Conservation (phyloP, 202 grass and related monocot species). For the Tripidium arundinaceum region DNA sequence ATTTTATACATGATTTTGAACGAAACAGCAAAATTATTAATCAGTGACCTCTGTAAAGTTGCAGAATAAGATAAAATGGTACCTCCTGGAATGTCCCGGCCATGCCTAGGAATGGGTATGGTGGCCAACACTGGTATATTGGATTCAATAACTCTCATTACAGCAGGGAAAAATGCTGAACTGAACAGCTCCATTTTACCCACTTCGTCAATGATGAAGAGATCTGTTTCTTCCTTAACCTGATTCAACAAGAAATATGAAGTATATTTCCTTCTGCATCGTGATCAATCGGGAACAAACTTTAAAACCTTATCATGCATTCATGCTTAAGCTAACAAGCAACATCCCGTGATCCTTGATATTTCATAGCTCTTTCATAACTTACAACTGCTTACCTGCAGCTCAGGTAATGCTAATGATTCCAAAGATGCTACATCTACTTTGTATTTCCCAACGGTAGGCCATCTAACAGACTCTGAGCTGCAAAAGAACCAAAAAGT, state of each 20-base stretch:
- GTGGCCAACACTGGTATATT: constrained; percentile 71
- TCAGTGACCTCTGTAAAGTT: not conserved
- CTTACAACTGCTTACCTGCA: constrained; percentile 50
- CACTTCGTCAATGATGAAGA: constrained; percentile 91
- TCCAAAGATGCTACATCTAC: constrained; percentile 83
- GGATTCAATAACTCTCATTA: constrained; percentile 77
- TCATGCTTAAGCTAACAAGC: not conserved
- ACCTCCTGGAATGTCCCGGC: constrained; percentile 86
- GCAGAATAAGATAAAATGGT: no score
- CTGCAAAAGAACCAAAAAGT: constrained; percentile 43
- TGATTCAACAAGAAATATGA: constrained; percentile 39
- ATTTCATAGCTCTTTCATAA: not conserved
- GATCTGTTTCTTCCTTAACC: constrained; percentile 71
- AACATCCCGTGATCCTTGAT: not conserved
- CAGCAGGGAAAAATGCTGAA: constrained; percentile 72
- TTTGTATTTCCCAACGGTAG: constrained; percentile 89
- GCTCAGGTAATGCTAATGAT: constrained; percentile 70
- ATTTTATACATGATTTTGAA: not conserved
- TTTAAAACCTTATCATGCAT: not conserved
- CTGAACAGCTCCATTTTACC: constrained; percentile 95
- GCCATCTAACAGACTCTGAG: constrained; percentile 69
- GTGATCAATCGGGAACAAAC: not conserved
- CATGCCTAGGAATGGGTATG: constrained; percentile 68
- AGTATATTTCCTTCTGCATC: not conserved
- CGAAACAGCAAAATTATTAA: not conserved